Evolutionary conservation across 495 filamentous ascomycete species (phyloP).

Genomic region (Podospora anserina): DNA sequence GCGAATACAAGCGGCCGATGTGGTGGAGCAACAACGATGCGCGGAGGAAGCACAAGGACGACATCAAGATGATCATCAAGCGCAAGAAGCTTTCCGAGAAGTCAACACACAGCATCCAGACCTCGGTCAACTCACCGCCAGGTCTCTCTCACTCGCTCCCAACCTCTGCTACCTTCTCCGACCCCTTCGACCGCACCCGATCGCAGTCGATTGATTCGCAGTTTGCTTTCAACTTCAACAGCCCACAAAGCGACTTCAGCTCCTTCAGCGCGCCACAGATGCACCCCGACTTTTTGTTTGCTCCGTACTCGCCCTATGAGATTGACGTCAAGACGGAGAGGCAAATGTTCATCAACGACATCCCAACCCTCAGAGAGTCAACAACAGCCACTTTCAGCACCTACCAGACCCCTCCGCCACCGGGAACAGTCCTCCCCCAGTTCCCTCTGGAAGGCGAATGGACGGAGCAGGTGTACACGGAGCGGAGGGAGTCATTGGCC

Average conservation of each 20-base stretch:
- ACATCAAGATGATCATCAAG: slow-evolving; percentile 96
- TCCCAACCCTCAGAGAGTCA: slow-evolving; percentile 78
- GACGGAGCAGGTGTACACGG: slow-evolving; percentile 70
- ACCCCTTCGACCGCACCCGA: slow-evolving; percentile 65
- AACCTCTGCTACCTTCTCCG: slow-evolving; percentile 74
- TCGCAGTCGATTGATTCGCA: slow-evolving; percentile 78
- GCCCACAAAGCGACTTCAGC: slow-evolving; percentile 59
- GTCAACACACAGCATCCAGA: slow-evolving; percentile 56
- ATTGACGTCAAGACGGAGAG: slow-evolving; percentile 94
- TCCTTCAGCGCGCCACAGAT: slow-evolving; percentile 54
- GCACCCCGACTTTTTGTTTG: slow-evolving; percentile 49
- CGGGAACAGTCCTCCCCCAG: slow-evolving; percentile 59
- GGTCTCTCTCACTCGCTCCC: slow-evolving; percentile 78
- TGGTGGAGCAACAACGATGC: slow-evolving; percentile 96
- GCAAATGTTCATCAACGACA: slow-evolving; percentile 90
- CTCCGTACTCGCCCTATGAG: slow-evolving; percentile 73
- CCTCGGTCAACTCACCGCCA: slow-evolving; percentile 62
- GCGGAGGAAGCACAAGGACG: slow-evolving; percentile 82
- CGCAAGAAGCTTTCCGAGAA: slow-evolving; percentile 91
- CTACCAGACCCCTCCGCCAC: slow-evolving; percentile 68
- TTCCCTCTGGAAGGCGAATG: slow-evolving; percentile 69
- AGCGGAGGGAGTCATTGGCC: slow-evolving; percentile 57
- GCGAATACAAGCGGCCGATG: slow-evolving; percentile 92
- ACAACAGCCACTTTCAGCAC: slow-evolving; percentile 85
- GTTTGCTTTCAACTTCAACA: slow-evolving; percentile 71